phyloP scores from a whole-genome alignment of 768 basidiomycete genomes.

The Coprinopsis marcescibilis region DNA sequence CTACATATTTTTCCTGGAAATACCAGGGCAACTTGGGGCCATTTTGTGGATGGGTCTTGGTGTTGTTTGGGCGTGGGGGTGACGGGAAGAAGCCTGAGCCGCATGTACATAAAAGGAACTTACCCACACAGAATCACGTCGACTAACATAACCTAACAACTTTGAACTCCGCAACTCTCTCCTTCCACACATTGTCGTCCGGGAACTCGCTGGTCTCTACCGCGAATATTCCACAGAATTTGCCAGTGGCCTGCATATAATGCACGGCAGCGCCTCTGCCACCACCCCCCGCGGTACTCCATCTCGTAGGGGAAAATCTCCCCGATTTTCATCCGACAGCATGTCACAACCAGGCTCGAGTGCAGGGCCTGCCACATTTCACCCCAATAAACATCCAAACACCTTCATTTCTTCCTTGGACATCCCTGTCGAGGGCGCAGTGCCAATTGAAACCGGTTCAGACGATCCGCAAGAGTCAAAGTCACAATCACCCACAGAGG shows the following conservation, averaged over 20 bases:
- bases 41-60: neutral
- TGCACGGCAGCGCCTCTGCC: conserved; percentile 42
- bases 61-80: conserved; percentile 12
- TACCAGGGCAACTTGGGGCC: too few species aligned
- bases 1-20: neutral
- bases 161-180: conserved; percentile 42
- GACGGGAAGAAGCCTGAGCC: conserved; percentile 14
- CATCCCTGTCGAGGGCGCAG: conserved; percentile 72
- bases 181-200: conserved; percentile 35
- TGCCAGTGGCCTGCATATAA: conserved; percentile 25
- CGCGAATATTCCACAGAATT: conserved; percentile 18
- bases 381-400: conserved; percentile 43
- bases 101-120: conserved; percentile 17
- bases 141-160: conserved; percentile 38
- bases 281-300: conserved; percentile 52
- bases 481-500: conserved; percentile 33
- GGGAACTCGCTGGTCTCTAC: conserved; percentile 33
- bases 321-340: conserved; percentile 45
- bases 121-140: conserved; percentile 43
- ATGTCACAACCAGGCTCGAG: conserved; percentile 41
- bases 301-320: conserved; percentile 59
- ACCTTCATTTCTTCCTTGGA: conserved; percentile 64
- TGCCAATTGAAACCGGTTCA: conserved; percentile 51
- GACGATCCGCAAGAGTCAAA: conserved; percentile 28
- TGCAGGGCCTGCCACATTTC: conserved; percentile 42